Evolutionary conservation across 768 basidiomycete genomes (phyloP).

Genomic region (Macrolepiota albuminosa): DNA sequence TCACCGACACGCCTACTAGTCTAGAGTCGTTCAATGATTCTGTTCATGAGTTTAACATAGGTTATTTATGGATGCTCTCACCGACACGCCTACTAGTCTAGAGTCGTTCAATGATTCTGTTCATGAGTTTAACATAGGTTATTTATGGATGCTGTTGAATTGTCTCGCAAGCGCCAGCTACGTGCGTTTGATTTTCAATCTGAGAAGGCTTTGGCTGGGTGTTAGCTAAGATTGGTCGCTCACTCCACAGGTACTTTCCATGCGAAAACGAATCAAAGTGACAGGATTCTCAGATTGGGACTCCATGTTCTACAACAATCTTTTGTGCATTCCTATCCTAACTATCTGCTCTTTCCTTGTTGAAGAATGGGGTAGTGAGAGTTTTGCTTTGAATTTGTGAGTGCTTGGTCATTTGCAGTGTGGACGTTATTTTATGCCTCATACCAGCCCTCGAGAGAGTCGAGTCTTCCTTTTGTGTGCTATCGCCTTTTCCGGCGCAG

Average conservation of each 20-base stretch:
- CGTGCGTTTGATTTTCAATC: conserved; percentile 41
- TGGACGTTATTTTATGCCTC: conserved; percentile 2
- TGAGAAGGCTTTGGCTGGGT: not conserved
- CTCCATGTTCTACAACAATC: conserved; percentile 98
- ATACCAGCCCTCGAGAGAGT: conserved; percentile 74
- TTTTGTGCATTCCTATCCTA: conserved; percentile 90
- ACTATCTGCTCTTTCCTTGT: conserved; percentile 73
- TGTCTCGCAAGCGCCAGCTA: conserved; percentile 89
- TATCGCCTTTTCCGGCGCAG: conserved; percentile 95
- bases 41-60: conserved; percentile 57
- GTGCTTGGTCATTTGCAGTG: conserved; percentile 23
- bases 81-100: conserved; percentile 14
- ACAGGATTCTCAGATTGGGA: conserved; percentile 98
- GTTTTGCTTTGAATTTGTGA: conserved; percentile 84
- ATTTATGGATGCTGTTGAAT: conserved; percentile 95
- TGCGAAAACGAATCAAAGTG: conserved; percentile 94
- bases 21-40: conserved; percentile 40
- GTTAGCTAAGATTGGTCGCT: conserved; percentile 7
- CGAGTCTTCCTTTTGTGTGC: conserved; percentile 76
- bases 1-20: not conserved
- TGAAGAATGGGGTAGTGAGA: conserved; percentile 87
- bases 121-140: conserved; percentile 65
- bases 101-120: conserved; percentile 43
- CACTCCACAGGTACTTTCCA: conserved; percentile 70
- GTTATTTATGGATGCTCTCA: conserved; percentile 60